Conservation (phyloP, 257 asterid species). For the Jacaranda mimosifolia region DNA sequence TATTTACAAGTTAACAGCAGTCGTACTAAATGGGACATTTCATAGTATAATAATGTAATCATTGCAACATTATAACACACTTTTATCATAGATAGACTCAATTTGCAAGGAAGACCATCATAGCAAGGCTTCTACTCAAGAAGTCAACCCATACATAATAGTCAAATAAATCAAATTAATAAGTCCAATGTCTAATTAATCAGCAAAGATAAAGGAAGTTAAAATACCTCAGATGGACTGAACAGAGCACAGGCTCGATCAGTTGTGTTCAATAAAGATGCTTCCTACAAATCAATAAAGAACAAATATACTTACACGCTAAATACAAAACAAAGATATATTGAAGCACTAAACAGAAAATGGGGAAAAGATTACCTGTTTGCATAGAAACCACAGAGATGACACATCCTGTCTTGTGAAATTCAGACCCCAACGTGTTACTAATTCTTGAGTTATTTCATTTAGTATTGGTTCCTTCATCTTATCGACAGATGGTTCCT, state of each 20-base stretch:
- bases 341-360: conserved; percentile 31
- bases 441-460: conserved; percentile 67
- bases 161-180: conserved; percentile 18
- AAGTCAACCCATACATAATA: conserved; percentile 22
- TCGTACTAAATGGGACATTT: not conserved
- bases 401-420: conserved; percentile 74
- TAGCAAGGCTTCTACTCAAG: conserved; percentile 21
- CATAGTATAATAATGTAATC: conserved; percentile 2
- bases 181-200: conserved; percentile 10
- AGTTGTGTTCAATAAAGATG: conserved; percentile 77
- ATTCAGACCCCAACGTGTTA: conserved; percentile 74
- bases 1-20: conserved; percentile 34
- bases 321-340: conserved; percentile 24
- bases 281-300: conserved; percentile 68
- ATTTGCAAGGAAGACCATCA: conserved; percentile 17
- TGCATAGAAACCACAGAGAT: conserved; percentile 91
- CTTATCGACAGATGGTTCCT: conserved; percentile 80
- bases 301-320: conserved; percentile 21
- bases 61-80: not conserved
- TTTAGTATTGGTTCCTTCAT: conserved; percentile 78
- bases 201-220: conserved; percentile 28
- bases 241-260: conserved; percentile 92
- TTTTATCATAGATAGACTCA: not conserved
- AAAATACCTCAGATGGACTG: conserved; percentile 78
- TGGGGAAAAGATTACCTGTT: conserved; percentile 60